A percentile compares a stretch with the other conserved stretches of the same genome.
These are phyloP conservation scores for Tuber aestivum DNA, from an alignment of 495 filamentous ascomycete genomes.

Conservation along the genomic window DNA sequence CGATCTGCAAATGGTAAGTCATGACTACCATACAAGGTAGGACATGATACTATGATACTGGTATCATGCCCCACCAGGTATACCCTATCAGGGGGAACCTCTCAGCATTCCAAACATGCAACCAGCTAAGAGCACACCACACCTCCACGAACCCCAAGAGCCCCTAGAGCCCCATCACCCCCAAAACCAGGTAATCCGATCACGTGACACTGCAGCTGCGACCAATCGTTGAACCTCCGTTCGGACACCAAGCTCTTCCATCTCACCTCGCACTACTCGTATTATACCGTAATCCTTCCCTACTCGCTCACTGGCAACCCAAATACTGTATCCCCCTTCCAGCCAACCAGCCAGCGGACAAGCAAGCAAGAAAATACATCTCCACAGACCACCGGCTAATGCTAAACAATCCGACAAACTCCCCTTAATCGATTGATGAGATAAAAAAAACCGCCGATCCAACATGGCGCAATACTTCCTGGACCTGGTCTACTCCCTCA, in stretches of 20 bases:
- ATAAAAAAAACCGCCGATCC: background rate
- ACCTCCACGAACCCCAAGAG: background rate
- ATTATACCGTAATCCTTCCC: background rate
- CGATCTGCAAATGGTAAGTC: background rate
- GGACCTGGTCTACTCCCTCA: conserved; percentile 82
- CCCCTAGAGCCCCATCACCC: background rate
- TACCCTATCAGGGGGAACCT: background rate
- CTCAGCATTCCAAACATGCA: background rate
- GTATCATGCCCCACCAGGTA: background rate
- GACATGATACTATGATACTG: background rate
- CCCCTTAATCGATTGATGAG: background rate
- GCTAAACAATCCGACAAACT: background rate
- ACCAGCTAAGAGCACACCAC: background rate
- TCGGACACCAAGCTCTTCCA: background rate
- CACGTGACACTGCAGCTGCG: background rate
- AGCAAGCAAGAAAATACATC: background rate
- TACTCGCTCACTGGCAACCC: background rate
- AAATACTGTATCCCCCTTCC: background rate
- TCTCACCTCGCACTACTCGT: background rate
- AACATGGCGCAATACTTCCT: conserved; percentile 78
- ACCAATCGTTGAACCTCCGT: background rate
- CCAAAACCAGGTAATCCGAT: background rate
- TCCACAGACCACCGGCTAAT: background rate
- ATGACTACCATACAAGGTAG: background rate
- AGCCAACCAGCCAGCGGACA: background rate